Evolutionary conservation across 306 rosid genomes (phyloP), one percentile per base, ranked within the genome.

Genomic region (Acacia crassicarpa): DNA sequence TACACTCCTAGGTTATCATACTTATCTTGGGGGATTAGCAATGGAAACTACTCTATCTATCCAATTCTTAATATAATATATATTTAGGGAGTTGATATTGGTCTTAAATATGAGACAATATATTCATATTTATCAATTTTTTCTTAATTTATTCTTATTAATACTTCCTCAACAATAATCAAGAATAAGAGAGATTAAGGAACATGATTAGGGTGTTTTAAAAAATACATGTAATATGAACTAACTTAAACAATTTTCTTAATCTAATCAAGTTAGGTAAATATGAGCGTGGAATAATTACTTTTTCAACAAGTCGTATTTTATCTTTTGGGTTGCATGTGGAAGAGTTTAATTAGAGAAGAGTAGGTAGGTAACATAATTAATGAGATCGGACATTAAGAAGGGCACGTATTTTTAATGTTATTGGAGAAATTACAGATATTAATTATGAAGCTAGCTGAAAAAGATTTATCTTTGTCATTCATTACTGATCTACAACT

Each of bases 51-150:
- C 1, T 38, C 1, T 8, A 38, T 38, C 0, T 8, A 5, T 38
- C 7, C 8, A 1, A 0, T 38, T 0, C 0, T 38, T 38, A 6
- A 6, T 6, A 38, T 38, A 38, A 38, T 1, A 38, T 1, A 5
- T 6, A 38, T 38, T 38, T 38, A 38, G 1, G 5, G 0, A 38
- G 1, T 38, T 38, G 0, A 38, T 38, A 0, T 5, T 38, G 1
- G 1, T 38, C 1, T 1, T 38, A 38, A 38, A 38, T 38, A 38
- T 38, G 5, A 5, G 41, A 38, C 6, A 38, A 38, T 0, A 1
- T 5, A 5, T 5, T 38, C 6, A 38, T 38, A 38, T 38, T 38
- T 5, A 0, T 38, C 8, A 38, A 35, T 38, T 0, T 38, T 38
- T 38, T 38, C 1, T 0, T 38, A 38, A 38, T 38, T 38, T 38